Percentiles rank a stretch among this genome's conserved stretches.
Evolutionary conservation across 2,329 filamentous ascomycete genomes (phyloP).

Genomic region (Beauveria sp.): DNA sequence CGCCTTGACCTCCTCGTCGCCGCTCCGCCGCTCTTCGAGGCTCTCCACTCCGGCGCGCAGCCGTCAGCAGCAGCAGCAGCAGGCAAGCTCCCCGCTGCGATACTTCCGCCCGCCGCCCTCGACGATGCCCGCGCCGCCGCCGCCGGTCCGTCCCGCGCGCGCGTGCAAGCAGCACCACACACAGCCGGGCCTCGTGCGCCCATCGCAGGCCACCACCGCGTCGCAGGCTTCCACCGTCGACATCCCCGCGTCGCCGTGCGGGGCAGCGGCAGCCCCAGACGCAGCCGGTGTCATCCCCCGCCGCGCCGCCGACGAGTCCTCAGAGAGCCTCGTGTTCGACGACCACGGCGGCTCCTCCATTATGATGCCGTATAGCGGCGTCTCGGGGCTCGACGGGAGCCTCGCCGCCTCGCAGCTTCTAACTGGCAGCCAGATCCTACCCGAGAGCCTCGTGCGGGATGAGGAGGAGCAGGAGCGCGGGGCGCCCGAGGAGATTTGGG

Average conservation of each 20-base stretch:
- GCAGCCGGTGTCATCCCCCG: not conserved
- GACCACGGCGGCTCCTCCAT: slow-evolving; percentile 18
- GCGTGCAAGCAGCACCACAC: not conserved
- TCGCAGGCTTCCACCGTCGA: slow-evolving; percentile 25
- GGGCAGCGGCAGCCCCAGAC: not conserved
- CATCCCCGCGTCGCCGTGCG: not conserved
- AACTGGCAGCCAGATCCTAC: slow-evolving; percentile 45
- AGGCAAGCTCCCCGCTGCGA: slow-evolving; percentile 11
- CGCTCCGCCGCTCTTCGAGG: not conserved
- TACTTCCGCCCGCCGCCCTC: slow-evolving; percentile 13
- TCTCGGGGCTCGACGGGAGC: not conserved
- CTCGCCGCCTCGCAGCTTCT: slow-evolving; percentile 37
- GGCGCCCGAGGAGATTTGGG: slow-evolving; percentile 18
- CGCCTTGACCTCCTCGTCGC: slow-evolving; percentile 13
- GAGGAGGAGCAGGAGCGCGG: slow-evolving; percentile 16
- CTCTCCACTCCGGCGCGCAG: not conserved
- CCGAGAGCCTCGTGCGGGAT: slow-evolving; percentile 37
- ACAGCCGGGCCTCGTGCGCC: slow-evolving; percentile 14
- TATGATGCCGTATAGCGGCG: slow-evolving; percentile 4
- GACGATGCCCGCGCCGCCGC: slow-evolving; percentile 15
- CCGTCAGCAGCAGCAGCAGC: slow-evolving; percentile 5
- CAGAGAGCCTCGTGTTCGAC: slow-evolving; percentile 17
- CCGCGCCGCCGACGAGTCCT: not conserved
- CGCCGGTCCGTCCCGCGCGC: not conserved
- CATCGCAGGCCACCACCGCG: slow-evolving; percentile 31